A percentile compares a stretch with the other conserved stretches of the same genome.
Evolutionary conservation across 2,329 filamentous ascomycete species (phyloP).

Genomic region (Samsoniella hepiali): DNA sequence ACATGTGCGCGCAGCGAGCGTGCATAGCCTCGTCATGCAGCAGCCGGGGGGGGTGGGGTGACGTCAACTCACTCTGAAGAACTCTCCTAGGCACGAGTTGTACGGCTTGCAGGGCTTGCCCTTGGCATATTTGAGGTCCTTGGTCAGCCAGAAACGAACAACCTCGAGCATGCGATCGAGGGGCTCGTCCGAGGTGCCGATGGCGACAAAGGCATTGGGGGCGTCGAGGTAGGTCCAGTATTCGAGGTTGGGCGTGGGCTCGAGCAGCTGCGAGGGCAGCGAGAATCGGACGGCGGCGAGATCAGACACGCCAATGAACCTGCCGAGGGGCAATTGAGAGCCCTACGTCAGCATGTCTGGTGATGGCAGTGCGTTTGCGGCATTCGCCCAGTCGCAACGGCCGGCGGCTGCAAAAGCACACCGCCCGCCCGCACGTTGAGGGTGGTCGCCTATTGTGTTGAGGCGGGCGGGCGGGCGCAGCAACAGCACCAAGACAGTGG

Average conservation of each 20-base stretch:
- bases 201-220: conserved; percentile 80
- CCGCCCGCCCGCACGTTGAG: conserved; percentile 21
- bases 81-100: conserved; percentile 94
- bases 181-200: conserved; percentile 85
- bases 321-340: conserved; percentile 36
- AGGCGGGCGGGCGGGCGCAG: conserved; percentile 16
- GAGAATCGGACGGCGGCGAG: conserved; percentile 96
- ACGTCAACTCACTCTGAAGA: conserved; percentile 71
- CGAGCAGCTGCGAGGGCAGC: conserved; percentile 88
- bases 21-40: neutral
- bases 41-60: neutral
- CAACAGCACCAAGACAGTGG: neutral
- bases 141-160: conserved; percentile 96
- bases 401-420: conserved; percentile 17
- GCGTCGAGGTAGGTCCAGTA: conserved; percentile 99
- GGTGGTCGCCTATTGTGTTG: conserved; percentile 15
- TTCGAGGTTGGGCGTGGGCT: conserved; percentile 94
- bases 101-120: conserved; percentile 98
- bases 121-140: conserved; percentile 98
- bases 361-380: neutral
- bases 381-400: neutral
- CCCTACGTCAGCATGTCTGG: conserved; percentile 27
- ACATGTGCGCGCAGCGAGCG: neutral
- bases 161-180: conserved; percentile 94
- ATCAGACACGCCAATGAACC: conserved; percentile 94